A percentile compares a stretch with the other conserved stretches of the same genome.
Evolutionary conservation across 371 early-diverging fungal genomes (phyloP).

Genomic region (Capillidium heterosporum): DNA sequence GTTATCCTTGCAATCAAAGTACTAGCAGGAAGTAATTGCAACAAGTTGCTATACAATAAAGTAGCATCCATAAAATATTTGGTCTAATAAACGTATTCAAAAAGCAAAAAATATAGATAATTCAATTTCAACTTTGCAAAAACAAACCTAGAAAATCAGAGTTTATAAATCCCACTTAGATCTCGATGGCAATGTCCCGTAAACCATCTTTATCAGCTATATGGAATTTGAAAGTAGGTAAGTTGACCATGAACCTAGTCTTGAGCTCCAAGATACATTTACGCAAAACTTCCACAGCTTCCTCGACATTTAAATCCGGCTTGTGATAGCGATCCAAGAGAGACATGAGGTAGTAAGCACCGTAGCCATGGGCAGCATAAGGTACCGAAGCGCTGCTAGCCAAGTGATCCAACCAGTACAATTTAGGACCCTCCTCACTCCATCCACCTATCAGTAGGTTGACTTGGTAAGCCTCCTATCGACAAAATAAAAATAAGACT

Average conservation of each 20-base stretch:
- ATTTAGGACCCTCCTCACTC: slow-evolving; percentile 42
- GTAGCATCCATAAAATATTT: too few species aligned
- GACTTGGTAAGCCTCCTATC: slow-evolving; percentile 71
- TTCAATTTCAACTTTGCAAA: too few species aligned
- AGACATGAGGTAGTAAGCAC: slow-evolving; percentile 75
- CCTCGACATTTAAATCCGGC: slow-evolving; percentile 62
- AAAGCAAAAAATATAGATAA: too few species aligned
- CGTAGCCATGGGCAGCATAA: slow-evolving; percentile 88
- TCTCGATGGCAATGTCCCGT: slow-evolving; percentile 25
- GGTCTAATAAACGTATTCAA: too few species aligned
- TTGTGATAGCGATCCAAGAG: slow-evolving; percentile 86
- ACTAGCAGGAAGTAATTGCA: too few species aligned
- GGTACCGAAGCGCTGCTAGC: slow-evolving; percentile 60
- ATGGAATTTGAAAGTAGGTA: slow-evolving; percentile 67
- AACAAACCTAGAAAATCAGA: too few species aligned
- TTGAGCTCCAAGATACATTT: slow-evolving; percentile 78
- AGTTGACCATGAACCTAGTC: slow-evolving; percentile 69
- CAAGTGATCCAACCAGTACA: slow-evolving; percentile 91
- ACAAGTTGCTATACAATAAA: too few species aligned
- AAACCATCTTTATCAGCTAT: slow-evolving; percentile 74
- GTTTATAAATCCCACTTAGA: neutral
- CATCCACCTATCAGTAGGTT: slow-evolving; percentile 80
- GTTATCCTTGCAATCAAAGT: too few species aligned
- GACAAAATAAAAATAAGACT: slow-evolving; percentile 4
- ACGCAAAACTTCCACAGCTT: slow-evolving; percentile 55